Conservation (phyloP, 805 yeast species). For the Lipomyces sp. region DNA sequence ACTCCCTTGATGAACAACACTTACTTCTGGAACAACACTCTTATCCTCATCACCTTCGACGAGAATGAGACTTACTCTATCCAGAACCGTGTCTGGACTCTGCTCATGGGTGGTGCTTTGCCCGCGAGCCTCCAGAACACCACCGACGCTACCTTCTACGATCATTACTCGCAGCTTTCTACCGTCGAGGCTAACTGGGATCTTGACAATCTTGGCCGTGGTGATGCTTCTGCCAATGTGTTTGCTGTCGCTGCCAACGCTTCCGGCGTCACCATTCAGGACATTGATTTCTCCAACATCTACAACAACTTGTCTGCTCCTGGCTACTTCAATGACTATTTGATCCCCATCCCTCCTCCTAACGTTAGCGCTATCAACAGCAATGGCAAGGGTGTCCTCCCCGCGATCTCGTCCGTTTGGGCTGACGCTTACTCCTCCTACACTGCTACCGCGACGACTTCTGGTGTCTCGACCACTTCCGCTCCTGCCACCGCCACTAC, state of each 20-base stretch:
- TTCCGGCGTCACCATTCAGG: constrained; percentile 31
- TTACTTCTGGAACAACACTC: constrained; percentile 54
- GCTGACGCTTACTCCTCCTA: constrained; percentile 36
- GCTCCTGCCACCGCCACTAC: constrained; percentile 20
- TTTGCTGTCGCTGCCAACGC: constrained; percentile 51
- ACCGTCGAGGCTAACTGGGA: constrained; percentile 58
- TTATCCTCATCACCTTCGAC: constrained; percentile 57
- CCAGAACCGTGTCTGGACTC: constrained; percentile 53
- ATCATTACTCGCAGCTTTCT: constrained; percentile 59
- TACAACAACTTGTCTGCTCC: constrained; percentile 36
- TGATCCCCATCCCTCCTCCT: constrained; percentile 47
- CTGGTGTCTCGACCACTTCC: constrained; percentile 18
- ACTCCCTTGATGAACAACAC: constrained; percentile 50
- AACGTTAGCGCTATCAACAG: constrained; percentile 47
- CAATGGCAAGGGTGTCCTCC: constrained; percentile 47
- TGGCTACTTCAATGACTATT: constrained; percentile 33
- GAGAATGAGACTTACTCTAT: constrained; percentile 53
- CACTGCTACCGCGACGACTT: constrained; percentile 29
- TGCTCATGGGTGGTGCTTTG: constrained; percentile 56
- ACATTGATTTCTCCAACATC: constrained; percentile 24
- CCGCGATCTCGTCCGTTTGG: constrained; percentile 47
- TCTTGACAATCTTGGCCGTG: constrained; percentile 56
- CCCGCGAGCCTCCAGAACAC: constrained; percentile 52
- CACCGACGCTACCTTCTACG: constrained; percentile 54
- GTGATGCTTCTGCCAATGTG: constrained; percentile 57